phyloP scores from a whole-genome alignment of 495 filamentous ascomycete genomes.

The Bacidia rubella region DNA sequence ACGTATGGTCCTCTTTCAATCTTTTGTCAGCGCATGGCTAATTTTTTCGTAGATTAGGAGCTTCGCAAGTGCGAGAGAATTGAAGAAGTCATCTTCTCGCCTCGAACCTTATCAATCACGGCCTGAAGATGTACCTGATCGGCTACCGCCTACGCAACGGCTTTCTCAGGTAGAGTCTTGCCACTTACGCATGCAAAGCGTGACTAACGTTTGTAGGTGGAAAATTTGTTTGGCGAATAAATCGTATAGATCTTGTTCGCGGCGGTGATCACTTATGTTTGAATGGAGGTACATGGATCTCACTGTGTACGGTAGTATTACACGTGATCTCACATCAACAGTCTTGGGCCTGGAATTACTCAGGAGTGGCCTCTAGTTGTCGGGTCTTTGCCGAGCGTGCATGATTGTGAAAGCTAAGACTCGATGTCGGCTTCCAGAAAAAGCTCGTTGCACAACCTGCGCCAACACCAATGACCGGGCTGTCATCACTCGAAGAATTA shows the following conservation, averaged over 20 bases:
- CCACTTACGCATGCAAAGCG: not conserved
- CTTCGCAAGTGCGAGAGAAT: conserved; percentile 26
- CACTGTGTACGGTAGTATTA: too few species aligned
- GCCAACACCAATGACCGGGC: conserved; percentile 41
- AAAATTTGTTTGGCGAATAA: not conserved
- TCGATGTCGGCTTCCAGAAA: conserved; percentile 12
- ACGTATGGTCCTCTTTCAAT: conserved; percentile 24
- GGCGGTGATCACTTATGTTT: too few species aligned
- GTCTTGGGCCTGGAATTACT: too few species aligned
- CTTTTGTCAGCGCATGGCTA: conserved; percentile 5
- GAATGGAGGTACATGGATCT: too few species aligned
- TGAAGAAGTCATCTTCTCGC: conserved; percentile 15
- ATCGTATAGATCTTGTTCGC: not conserved
- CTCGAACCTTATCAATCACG: conserved; percentile 21
- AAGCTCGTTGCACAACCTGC: conserved; percentile 88
- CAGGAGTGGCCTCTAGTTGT: too few species aligned
- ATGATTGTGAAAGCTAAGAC: too few species aligned
- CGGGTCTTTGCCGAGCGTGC: too few species aligned
- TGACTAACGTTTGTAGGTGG: not conserved
- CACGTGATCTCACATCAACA: too few species aligned
- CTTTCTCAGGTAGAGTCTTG: conserved; percentile 40
- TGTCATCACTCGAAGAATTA: conserved; percentile 16
- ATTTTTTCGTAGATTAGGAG: conserved; percentile 16
- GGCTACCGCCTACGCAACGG: conserved; percentile 52
- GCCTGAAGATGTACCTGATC: conserved; percentile 21